A percentile compares a stretch with the other conserved stretches of the same genome.
Evolutionary conservation across 192 early-diverging fungal genomes (phyloP).

Genomic region (Haplosporangium gracile): DNA sequence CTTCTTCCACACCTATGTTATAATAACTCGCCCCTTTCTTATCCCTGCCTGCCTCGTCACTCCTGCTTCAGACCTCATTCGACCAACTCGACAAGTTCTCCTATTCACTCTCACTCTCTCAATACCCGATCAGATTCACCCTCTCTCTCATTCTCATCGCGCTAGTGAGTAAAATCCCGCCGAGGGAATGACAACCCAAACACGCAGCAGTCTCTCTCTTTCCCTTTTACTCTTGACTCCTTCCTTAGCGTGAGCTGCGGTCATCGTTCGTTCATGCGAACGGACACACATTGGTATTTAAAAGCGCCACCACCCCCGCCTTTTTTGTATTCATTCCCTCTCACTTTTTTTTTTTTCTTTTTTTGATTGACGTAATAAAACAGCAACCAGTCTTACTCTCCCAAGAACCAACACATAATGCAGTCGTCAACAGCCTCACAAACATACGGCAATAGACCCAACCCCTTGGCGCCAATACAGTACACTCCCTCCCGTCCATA

Average conservation of each 20-base stretch:
- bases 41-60: not conserved
- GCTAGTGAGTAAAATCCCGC: not conserved
- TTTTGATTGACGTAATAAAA: not conserved
- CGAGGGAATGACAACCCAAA: not conserved
- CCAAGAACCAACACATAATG: not conserved
- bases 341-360: not conserved
- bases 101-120: not conserved
- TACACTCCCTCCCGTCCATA: conserved; percentile 9
- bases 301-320: not conserved
- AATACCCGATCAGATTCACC: not conserved
- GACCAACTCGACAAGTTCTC: conserved; percentile 15
- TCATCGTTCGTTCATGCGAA: conserved; percentile 19
- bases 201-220: not conserved
- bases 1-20: not conserved
- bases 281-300: not conserved
- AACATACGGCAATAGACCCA: conserved; percentile 3
- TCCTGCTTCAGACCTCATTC: conserved; percentile 2
- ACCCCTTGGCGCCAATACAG: not conserved
- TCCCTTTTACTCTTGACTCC: not conserved
- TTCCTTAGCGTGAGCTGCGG: not conserved
- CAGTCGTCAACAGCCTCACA: not conserved
- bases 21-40: not conserved
- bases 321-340: not conserved
- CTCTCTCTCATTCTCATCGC: not conserved
- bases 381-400: not conserved